Conservation (phyloP, 164 flowering plant genomes). For the Kalanchoe fedtschenkoi region DNA sequence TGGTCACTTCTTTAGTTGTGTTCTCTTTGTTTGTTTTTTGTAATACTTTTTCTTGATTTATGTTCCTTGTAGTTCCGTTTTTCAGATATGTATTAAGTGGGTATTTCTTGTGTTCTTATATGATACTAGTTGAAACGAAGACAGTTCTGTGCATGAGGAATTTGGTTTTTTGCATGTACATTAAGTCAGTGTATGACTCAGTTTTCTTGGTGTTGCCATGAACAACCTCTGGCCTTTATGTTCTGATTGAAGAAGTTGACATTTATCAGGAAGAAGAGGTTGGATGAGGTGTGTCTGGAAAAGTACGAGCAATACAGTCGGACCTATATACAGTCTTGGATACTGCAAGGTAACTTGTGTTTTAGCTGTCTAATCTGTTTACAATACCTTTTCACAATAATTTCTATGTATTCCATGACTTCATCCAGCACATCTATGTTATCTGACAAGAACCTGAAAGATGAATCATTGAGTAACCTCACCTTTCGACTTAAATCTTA, state of each 20-base stretch:
- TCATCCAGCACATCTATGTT: no score
- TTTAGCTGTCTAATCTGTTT: neutral
- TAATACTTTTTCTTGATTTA: no score
- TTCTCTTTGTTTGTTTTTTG: no score
- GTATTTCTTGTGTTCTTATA: no score
- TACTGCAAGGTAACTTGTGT: conserved; percentile 55
- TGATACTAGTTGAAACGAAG: no score
- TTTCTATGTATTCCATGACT: neutral
- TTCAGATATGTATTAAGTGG: no score
- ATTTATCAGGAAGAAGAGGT: conserved; percentile 60
- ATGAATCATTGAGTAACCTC: no score
- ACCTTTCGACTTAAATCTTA: neutral
- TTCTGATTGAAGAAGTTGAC: neutral
- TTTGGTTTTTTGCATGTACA: neutral
- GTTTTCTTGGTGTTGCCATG: neutral
- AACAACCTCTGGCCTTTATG: neutral
- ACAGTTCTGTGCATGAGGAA: neutral
- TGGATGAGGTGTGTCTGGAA: conserved; percentile 89
- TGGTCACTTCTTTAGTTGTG: no score
- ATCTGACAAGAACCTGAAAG: no score
- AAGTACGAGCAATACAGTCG: conserved; percentile 82
- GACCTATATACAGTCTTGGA: conserved; percentile 89
- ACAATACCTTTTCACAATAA: neutral
- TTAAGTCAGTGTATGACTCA: neutral
- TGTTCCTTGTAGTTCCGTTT: no score